phyloP scores from a whole-genome alignment of 306 rosid genomes.

The Gillenia trifoliata region DNA sequence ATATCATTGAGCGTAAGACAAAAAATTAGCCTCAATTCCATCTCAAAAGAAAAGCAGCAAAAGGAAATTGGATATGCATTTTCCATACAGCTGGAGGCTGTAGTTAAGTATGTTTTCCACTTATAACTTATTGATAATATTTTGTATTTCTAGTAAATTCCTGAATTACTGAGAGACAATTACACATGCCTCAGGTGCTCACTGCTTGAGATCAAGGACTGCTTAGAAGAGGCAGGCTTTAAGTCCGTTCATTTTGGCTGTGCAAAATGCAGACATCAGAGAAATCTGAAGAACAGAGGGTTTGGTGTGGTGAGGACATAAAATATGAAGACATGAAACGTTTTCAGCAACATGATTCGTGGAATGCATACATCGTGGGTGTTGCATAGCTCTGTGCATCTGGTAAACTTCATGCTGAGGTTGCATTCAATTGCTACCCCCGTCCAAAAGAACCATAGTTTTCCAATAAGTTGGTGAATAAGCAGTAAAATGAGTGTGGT shows the following conservation, averaged over 20 bases:
- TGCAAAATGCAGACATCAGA: constrained; percentile 63
- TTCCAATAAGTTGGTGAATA: too few species aligned
- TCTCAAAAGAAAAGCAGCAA: constrained; percentile 61
- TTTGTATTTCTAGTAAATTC: constrained; percentile 18
- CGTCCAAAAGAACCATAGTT: too few species aligned
- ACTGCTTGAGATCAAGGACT: constrained; percentile 83
- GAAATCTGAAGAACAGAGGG: constrained; percentile 54
- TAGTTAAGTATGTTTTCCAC: constrained; percentile 23
- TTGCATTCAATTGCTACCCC: too few species aligned
- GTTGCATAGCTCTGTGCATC: constrained; percentile 44
- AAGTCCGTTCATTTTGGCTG: constrained; percentile 79
- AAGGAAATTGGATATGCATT: constrained; percentile 77
- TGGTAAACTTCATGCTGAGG: neutral
- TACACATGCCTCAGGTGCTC: constrained; percentile 69
- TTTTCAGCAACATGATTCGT: constrained; percentile 76
- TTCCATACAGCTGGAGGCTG: constrained; percentile 95
- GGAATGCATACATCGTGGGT: constrained; percentile 92
- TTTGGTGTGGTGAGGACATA: constrained; percentile 57
- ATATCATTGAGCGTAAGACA: constrained; percentile 79
- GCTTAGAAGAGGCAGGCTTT: too few species aligned
- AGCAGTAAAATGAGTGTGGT: too few species aligned
- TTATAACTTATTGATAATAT: neutral
- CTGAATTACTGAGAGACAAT: constrained; percentile 6
- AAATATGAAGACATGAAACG: constrained; percentile 69
- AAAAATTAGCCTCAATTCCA: constrained; percentile 90